Evolutionary conservation across 495 filamentous ascomycete species (phyloP).

Genomic region (Immersiella caudata): DNA sequence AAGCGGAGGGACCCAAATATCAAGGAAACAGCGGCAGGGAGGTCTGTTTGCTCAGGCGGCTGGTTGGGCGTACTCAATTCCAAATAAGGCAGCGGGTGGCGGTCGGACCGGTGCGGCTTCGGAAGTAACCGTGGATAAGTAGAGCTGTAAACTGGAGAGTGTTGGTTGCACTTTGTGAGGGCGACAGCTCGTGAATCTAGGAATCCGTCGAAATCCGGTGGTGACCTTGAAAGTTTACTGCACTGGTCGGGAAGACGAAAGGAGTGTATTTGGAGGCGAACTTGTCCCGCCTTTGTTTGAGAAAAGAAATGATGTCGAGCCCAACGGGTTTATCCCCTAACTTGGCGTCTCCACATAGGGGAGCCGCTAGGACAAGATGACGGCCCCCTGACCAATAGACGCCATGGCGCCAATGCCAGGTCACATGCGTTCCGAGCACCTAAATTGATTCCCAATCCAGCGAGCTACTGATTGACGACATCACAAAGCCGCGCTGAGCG

Average conservation of each 20-base stretch:
- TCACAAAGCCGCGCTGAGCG: neutral
- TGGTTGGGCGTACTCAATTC: neutral
- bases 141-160: neutral
- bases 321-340: constrained; percentile 1
- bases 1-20: neutral
- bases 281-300: neutral
- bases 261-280: neutral
- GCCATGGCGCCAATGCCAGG: neutral
- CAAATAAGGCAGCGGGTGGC: constrained; percentile 1
- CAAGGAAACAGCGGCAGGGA: neutral
- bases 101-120: neutral
- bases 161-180: neutral
- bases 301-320: neutral
- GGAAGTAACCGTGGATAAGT: neutral
- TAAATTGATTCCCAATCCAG: neutral
- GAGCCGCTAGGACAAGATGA: neutral
- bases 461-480: neutral
- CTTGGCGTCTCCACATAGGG: constrained; percentile 1
- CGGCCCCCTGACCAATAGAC: neutral
- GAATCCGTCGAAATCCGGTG: neutral
- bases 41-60: constrained; percentile 1
- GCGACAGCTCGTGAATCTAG: neutral
- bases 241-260: neutral
- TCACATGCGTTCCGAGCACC: neutral
- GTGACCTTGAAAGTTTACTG: neutral